Base-by-base conservation (phyloP, 805 yeast genomes). In the Wickerhamomyces strasburgensis region DNA sequence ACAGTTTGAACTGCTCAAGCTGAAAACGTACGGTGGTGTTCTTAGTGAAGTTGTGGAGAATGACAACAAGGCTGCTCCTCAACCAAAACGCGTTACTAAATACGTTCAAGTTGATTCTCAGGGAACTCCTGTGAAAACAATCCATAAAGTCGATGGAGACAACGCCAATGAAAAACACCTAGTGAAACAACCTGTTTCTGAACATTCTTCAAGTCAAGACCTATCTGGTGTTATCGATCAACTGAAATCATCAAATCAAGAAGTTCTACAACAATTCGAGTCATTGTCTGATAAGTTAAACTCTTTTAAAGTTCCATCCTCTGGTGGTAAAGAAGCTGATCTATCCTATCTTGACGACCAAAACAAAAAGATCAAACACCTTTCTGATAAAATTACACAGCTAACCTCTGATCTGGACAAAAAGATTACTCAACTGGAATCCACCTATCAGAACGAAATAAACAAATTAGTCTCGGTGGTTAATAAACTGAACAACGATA, bases 1-100 rank as follows among this genome's bases (percentile, higher is more conserved):
- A 52, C 70, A 71, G 19, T 80, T 76, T 58, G 94, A 84, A 58
- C 53, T 84, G 6, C 62, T 84, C 46, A 71, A 72, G 52, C 57
- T 84, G 48, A 70, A 74, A 29, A 67, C 74, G 2, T 83, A 72
- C 61, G 67, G 70, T 34, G 65, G 67, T 25, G 65, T 82, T 17
- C 62, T 75, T 5, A 67, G 66, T 37, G 81, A 76, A 47, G 73
- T 81, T 3, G 57, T 68, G 31, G 79, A 76, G 38, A 80, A 78
- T 43, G 79, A 78, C 47, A 78, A 74, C 1, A 62, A 59, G 17
- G 44, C 62, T 13, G 68, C 69, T 49, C 55, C 53, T 3, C 72
- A 69, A 43, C 72, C 77, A 21, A 68, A 66, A 38, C 64, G 73
- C 11, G 52, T 67, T 14, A 61, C 69, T 10, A 62, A 72, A 47